phyloP scores from a whole-genome alignment of 1,139 yeast species.

The Lodderomyces beijingensis region DNA sequence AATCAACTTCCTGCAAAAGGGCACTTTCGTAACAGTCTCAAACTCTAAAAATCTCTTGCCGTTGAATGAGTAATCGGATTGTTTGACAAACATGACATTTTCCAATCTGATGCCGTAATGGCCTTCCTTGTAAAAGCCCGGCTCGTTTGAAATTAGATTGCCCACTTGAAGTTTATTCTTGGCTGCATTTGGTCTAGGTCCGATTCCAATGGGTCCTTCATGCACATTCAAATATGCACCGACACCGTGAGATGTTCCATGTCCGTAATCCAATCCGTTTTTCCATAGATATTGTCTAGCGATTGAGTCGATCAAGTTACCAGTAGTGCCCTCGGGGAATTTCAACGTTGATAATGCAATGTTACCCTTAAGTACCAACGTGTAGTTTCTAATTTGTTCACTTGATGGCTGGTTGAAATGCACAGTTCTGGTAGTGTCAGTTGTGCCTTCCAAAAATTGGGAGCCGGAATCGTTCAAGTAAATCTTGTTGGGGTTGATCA shows the following conservation, averaged over 20 bases:
- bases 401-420: conserved; percentile 70
- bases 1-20: conserved; percentile 45
- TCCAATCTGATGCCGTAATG: conserved; percentile 93
- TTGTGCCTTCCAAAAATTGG: conserved; percentile 92
- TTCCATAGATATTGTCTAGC: conserved; percentile 92
- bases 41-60: conserved; percentile 66
- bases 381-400: conserved; percentile 72
- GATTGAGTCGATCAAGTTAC: conserved; percentile 74
- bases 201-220: conserved; percentile 94
- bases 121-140: conserved; percentile 92
- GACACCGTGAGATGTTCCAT: conserved; percentile 98
- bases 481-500: conserved; percentile 71
- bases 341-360: conserved; percentile 70
- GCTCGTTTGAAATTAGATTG: conserved; percentile 85
- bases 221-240: conserved; percentile 92
- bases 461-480: conserved; percentile 92
- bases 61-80: conserved; percentile 37
- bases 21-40: conserved; percentile 87
- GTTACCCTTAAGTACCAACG: conserved; percentile 89
- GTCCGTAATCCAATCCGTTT: conserved; percentile 84
- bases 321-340: conserved; percentile 87
- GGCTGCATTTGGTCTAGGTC: conserved; percentile 54
- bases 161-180: conserved; percentile 57
- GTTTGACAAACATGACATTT: conserved; percentile 66
- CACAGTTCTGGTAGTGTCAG: conserved; percentile 91